These are phyloP conservation scores for Tricharina praecox DNA, from an alignment of 495 filamentous ascomycete genomes.

Conservation along the genomic window DNA sequence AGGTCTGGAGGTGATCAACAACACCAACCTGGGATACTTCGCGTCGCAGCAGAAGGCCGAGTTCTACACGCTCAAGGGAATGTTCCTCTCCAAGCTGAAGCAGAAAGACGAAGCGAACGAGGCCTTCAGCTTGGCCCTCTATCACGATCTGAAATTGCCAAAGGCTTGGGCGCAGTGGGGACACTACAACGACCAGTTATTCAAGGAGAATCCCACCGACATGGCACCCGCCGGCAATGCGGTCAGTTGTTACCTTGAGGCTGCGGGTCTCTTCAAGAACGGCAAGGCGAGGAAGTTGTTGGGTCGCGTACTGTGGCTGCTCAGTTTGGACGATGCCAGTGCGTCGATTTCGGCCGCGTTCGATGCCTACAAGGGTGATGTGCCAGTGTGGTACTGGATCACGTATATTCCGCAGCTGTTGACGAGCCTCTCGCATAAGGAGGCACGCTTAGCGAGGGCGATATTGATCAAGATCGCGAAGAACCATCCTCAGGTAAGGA, in stretches of 20 bases:
- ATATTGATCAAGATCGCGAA: slow-evolving; percentile 90
- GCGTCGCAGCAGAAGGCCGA: slow-evolving; percentile 90
- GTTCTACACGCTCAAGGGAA: slow-evolving; percentile 97
- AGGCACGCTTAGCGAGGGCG: slow-evolving; percentile 65
- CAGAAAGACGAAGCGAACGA: slow-evolving; percentile 80
- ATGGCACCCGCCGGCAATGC: slow-evolving; percentile 71
- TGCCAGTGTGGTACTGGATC: slow-evolving; percentile 97
- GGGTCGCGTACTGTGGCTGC: slow-evolving; percentile 87
- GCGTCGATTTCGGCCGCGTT: slow-evolving; percentile 65
- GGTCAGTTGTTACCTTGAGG: slow-evolving; percentile 89
- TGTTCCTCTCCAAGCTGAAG: slow-evolving; percentile 90
- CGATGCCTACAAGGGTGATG: slow-evolving; percentile 87
- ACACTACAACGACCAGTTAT: slow-evolving; percentile 87
- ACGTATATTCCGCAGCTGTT: slow-evolving; percentile 95
- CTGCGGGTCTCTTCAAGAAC: slow-evolving; percentile 87
- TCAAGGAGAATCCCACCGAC: slow-evolving; percentile 71
- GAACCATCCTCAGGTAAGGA: slow-evolving; percentile 55
- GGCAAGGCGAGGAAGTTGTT: slow-evolving; percentile 89
- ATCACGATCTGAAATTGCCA: slow-evolving; percentile 81
- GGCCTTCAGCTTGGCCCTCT: slow-evolving; percentile 84
- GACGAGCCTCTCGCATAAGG: slow-evolving; percentile 70
- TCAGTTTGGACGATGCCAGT: slow-evolving; percentile 80
- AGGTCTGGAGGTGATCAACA: slow-evolving; percentile 96
- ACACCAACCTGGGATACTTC: slow-evolving; percentile 97
- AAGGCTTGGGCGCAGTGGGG: slow-evolving; percentile 99